A percentile compares a stretch with the other conserved stretches of the same genome.
Evolutionary conservation across 352 stramenopile genomes (phyloP).

Genomic region (Aphanomyces cochlioides): DNA sequence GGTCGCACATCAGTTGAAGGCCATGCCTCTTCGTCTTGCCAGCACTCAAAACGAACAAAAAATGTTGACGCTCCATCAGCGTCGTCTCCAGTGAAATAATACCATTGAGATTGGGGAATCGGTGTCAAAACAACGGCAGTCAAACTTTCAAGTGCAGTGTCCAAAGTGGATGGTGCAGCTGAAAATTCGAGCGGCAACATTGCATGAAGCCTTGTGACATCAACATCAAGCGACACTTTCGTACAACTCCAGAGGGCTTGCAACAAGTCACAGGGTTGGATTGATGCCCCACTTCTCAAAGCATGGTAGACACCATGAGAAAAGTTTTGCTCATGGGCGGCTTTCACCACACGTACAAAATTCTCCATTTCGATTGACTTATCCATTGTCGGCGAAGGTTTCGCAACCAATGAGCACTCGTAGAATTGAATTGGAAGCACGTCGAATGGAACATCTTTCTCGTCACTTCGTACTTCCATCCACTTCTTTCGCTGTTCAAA

Average conservation of each 20-base stretch:
- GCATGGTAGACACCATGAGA: constrained; percentile 82
- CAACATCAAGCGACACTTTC: constrained; percentile 77
- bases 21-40: constrained; percentile 38
- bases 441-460: constrained; percentile 51
- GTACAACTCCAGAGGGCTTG: constrained; percentile 83
- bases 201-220: constrained; percentile 82
- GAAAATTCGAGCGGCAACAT: constrained; percentile 57
- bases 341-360: constrained; percentile 81
- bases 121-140: constrained; percentile 51
- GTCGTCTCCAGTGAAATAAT: constrained; percentile 63
- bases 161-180: constrained; percentile 47
- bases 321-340: constrained; percentile 85
- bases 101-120: constrained; percentile 78
- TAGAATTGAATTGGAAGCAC: constrained; percentile 88
- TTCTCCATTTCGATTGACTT: constrained; percentile 7
- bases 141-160: constrained; percentile 70
- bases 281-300: constrained; percentile 59
- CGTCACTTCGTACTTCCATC: constrained; percentile 33
- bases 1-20: background rate
- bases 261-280: constrained; percentile 82
- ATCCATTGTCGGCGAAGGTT: constrained; percentile 25
- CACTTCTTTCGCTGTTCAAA: constrained; percentile 15
- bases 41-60: constrained; percentile 82
- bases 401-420: constrained; percentile 67
- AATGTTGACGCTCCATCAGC: constrained; percentile 72